Evolutionary conservation across 805 yeast species (phyloP).

Genomic region (Lipomyces chichibuensis): DNA sequence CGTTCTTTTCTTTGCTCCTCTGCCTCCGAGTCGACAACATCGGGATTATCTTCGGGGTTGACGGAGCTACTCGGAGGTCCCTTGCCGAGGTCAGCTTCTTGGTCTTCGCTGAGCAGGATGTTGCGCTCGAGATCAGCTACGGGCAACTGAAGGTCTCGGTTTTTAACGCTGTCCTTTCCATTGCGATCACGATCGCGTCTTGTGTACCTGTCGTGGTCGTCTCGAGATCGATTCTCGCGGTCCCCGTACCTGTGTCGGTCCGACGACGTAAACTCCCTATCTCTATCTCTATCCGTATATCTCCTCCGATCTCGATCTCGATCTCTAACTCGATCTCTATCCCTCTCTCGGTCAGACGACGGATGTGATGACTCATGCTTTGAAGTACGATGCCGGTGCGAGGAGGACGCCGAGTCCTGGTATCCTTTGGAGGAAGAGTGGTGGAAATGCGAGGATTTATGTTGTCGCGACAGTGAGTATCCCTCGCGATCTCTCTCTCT

Average conservation of each 20-base stretch:
- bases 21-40: neutral
- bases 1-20: slow-evolving; percentile 41
- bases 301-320: neutral
- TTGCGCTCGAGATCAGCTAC: slow-evolving; percentile 11
- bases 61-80: neutral
- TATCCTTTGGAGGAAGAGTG: neutral
- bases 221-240: slow-evolving; percentile 14
- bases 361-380: neutral
- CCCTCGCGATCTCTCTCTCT: neutral
- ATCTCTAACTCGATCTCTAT: neutral
- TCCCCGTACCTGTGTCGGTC: slow-evolving; percentile 12
- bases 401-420: neutral
- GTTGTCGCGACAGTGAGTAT: neutral
- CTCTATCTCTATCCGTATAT: neutral
- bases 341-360: neutral
- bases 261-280: neutral
- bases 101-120: slow-evolving; percentile 22
- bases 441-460: neutral
- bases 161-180: neutral
- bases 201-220: slow-evolving; percentile 6
- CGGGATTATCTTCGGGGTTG: neutral
- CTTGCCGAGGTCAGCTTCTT: slow-evolving; percentile 33
- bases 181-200: slow-evolving; percentile 1
- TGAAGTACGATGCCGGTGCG: neutral
- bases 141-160: neutral